Conservation (phyloP, 805 yeast genomes). For the Yamadazyma tumulicola region DNA sequence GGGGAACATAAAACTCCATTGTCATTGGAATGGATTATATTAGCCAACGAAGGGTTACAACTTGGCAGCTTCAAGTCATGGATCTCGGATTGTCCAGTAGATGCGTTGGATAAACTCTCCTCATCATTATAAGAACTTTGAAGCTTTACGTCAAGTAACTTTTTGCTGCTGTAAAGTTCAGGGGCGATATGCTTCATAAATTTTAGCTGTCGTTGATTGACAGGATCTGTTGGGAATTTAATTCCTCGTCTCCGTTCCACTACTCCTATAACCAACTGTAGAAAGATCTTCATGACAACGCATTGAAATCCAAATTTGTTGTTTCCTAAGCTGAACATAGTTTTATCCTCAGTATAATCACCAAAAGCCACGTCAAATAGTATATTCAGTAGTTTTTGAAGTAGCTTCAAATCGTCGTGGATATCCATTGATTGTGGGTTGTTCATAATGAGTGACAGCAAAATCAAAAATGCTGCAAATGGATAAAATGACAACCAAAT, state of each 20-base stretch:
- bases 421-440: constrained; percentile 19
- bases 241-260: constrained; percentile 5
- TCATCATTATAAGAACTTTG: constrained; percentile 7
- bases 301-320: constrained; percentile 2
- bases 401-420: constrained; percentile 19
- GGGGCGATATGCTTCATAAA: constrained; percentile 9
- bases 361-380: constrained; percentile 8
- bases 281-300: constrained; percentile 12
- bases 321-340: not conserved
- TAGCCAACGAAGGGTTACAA: constrained; percentile 21
- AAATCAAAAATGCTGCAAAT: constrained; percentile 24
- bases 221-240: not conserved
- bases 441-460: constrained; percentile 23
- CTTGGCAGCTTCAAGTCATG: constrained; percentile 14
- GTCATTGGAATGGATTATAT: constrained; percentile 20
- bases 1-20: too few relatives aligned
- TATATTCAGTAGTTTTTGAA: constrained; percentile 13
- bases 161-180: constrained; percentile 5
- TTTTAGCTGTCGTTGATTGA: constrained; percentile 6
- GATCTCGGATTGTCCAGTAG: not conserved
- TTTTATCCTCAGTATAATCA: not conserved
- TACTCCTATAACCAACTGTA: constrained; percentile 7
- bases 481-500: constrained; percentile 22
- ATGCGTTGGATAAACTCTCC: constrained; percentile 4
- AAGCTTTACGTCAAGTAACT: not conserved